Conservation (phyloP, 352 stramenopile genomes). For the Sclerospora graminicola region DNA sequence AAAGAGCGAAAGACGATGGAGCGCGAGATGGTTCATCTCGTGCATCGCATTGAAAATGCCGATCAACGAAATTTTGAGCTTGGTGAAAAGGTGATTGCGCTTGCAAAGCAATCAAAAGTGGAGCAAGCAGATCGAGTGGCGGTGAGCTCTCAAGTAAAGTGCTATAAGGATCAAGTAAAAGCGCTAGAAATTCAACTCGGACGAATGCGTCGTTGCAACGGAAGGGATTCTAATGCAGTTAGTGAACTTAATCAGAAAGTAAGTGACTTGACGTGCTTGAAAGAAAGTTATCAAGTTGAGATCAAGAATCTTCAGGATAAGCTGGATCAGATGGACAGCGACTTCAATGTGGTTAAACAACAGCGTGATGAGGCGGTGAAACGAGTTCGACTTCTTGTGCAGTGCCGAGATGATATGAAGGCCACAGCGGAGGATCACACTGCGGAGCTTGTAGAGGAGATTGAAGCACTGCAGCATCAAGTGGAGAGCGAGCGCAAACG, state of each 20-base stretch:
- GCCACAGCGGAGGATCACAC: slow-evolving; percentile 50
- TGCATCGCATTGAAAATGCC: slow-evolving; percentile 42
- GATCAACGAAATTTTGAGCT: slow-evolving; percentile 43
- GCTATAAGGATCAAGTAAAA: slow-evolving; percentile 46
- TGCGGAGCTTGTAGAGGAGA: slow-evolving; percentile 51
- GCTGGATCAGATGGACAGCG: slow-evolving; percentile 28
- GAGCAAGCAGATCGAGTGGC: slow-evolving; percentile 54
- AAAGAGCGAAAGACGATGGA: slow-evolving; percentile 51
- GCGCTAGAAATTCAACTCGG: slow-evolving; percentile 31
- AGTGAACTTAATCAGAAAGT: slow-evolving; percentile 34
- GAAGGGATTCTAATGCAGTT: slow-evolving; percentile 19
- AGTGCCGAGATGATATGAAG: slow-evolving; percentile 62
- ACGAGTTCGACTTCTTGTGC: slow-evolving; percentile 38
- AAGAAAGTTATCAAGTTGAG: slow-evolving; percentile 48
- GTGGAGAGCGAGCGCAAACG: slow-evolving; percentile 59
- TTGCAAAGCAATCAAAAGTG: slow-evolving; percentile 46
- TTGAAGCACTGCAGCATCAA: slow-evolving; percentile 51
- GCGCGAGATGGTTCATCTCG: slow-evolving; percentile 33
- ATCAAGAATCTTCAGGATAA: slow-evolving; percentile 28
- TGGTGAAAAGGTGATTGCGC: slow-evolving; percentile 43
- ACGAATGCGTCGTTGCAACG: slow-evolving; percentile 14
- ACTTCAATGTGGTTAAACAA: slow-evolving; percentile 33
- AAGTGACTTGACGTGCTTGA: slow-evolving; percentile 29
- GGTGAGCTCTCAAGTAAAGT: slow-evolving; percentile 49
- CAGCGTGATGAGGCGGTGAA: slow-evolving; percentile 53